phyloP scores from a whole-genome alignment of 768 basidiomycete genomes.

The Lactarius sp. region DNA sequence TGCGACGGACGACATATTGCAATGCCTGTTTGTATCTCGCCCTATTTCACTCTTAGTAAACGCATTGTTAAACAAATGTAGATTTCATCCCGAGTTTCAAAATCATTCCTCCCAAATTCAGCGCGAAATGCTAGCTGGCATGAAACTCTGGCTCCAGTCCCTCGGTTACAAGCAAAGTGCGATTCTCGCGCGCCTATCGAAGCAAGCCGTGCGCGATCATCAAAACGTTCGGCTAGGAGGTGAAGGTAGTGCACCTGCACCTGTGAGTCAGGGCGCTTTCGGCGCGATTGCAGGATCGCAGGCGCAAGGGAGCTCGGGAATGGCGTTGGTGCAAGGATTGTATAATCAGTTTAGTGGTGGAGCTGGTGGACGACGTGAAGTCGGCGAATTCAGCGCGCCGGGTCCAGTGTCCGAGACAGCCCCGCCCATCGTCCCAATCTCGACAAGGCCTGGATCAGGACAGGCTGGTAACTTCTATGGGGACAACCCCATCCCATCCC shows the following conservation, averaged over 20 bases:
- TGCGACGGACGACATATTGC: conserved; percentile 56
- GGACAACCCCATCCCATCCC: background rate
- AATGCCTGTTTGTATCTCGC: conserved; percentile 50
- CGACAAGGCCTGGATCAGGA: background rate
- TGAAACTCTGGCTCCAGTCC: conserved; percentile 56
- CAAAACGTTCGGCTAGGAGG: conserved; percentile 59
- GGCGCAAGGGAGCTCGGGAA: conserved; percentile 45
- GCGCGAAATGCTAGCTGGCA: conserved; percentile 66
- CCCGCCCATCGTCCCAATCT: background rate
- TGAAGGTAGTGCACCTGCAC: conserved; percentile 39
- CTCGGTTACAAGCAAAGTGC: conserved; percentile 46
- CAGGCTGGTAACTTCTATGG: conserved; percentile 7
- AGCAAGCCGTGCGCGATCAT: conserved; percentile 65
- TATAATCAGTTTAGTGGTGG: conserved; percentile 33
- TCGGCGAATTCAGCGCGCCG: background rate
- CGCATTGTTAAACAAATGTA: conserved; percentile 27
- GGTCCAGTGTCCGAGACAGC: background rate
- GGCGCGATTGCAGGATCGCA: conserved; percentile 46
- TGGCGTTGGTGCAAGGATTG: conserved; percentile 39
- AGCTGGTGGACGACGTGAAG: conserved; percentile 20
- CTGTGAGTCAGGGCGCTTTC: conserved; percentile 44
- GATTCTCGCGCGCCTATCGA: conserved; percentile 53
- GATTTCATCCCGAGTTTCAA: conserved; percentile 85
- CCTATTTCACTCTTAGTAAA: background rate
- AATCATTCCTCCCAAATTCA: conserved; percentile 59